Conservation (phyloP, 176 grass and related monocot genomes). For the maize (Zea mays) region Zm-B73-REFERENCE-NAM-5.0 NC_050100.1:211662501-211663000, state of each 20-base stretch:
- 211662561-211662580: too few species aligned
- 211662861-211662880: neutral
- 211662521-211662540: too few species aligned
- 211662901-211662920: neutral
- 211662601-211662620: too few species aligned
- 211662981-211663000: too few species aligned
- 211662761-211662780: neutral
- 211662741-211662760: neutral
- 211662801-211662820: conserved; percentile 15
- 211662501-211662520: too few species aligned
- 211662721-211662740: neutral
- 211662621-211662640: too few species aligned
- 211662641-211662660: too few species aligned
- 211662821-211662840: conserved; percentile 8
- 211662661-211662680: too few species aligned
- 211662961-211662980: neutral
- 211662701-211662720: neutral
- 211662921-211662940: neutral
- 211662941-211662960: neutral
- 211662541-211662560: too few species aligned
- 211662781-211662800: conserved; percentile 22
- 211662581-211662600: too few species aligned
- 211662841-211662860: neutral
- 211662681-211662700: neutral
- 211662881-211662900: conserved; percentile 19